Percentiles rank a stretch among this genome's conserved stretches.
Evolutionary conservation across 495 filamentous ascomycete species (phyloP).

Genomic region (Hypoxylon cercidicola): DNA sequence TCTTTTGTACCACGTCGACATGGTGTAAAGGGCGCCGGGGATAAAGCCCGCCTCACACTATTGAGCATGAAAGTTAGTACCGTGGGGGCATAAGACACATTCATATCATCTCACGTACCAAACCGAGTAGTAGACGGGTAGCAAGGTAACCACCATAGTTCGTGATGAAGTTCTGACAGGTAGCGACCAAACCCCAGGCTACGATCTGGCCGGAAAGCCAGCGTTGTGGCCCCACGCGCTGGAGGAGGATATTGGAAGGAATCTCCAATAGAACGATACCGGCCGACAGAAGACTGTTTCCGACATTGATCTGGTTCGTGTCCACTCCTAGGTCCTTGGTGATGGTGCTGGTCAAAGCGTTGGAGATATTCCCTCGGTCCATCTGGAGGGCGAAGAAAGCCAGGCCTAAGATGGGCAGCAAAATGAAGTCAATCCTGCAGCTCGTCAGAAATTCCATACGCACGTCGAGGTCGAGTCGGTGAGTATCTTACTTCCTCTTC

Average conservation of each 20-base stretch:
- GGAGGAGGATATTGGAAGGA: constrained; percentile 66
- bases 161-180: constrained; percentile 67
- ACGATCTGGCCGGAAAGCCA: constrained; percentile 68
- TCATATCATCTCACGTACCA: constrained; percentile 33
- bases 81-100: neutral
- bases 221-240: constrained; percentile 61
- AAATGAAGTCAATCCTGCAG: constrained; percentile 60
- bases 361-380: constrained; percentile 64
- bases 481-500: constrained; percentile 51
- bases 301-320: constrained; percentile 68
- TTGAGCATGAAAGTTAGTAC: constrained; percentile 7
- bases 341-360: constrained; percentile 61
- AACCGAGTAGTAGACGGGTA: constrained; percentile 65
- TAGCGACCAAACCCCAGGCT: constrained; percentile 68
- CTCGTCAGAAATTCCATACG: neutral
- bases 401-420: constrained; percentile 63
- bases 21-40: constrained; percentile 66
- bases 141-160: constrained; percentile 61
- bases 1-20: constrained; percentile 69
- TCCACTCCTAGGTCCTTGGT: constrained; percentile 63
- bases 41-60: constrained; percentile 68
- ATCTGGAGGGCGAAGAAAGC: constrained; percentile 69
- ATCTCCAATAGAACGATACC: constrained; percentile 69
- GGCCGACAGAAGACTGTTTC: constrained; percentile 63
- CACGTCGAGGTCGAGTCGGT: neutral